phyloP scores from a whole-genome alignment of 768 basidiomycete species.

The Tylopilus felleus region DNA sequence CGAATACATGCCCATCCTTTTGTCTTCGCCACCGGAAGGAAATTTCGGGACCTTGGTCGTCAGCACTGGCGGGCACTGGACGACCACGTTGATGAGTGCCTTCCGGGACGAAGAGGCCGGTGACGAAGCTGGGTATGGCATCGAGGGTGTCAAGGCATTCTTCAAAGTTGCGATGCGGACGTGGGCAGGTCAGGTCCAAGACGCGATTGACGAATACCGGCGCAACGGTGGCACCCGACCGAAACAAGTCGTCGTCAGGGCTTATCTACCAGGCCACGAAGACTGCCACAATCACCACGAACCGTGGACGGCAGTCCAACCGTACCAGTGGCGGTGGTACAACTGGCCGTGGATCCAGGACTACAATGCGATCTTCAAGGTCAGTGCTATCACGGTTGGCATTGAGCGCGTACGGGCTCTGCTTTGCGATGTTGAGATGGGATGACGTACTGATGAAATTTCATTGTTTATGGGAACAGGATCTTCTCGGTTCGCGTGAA shows the following conservation, averaged over 20 bases:
- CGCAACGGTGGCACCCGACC: constrained; percentile 24
- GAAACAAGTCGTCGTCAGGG: constrained; percentile 52
- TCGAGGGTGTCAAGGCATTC: constrained; percentile 52
- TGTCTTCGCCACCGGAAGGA: constrained; percentile 40
- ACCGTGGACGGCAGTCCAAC: constrained; percentile 47
- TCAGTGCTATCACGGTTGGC: constrained; percentile 22
- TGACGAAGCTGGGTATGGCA: constrained; percentile 42
- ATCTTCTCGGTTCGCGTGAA: constrained; percentile 36
- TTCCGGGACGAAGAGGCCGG: constrained; percentile 33
- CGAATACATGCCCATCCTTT: constrained; percentile 52
- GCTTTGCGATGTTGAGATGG: neutral
- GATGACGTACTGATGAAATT: constrained; percentile 3
- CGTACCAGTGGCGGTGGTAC: constrained; percentile 49
- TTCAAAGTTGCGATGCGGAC: constrained; percentile 53
- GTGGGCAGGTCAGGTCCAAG: constrained; percentile 55
- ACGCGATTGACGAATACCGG: constrained; percentile 36
- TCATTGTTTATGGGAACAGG: constrained; percentile 28
- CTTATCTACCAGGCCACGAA: constrained; percentile 66
- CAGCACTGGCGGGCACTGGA: constrained; percentile 71
- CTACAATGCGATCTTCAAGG: constrained; percentile 59
- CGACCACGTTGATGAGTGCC: constrained; percentile 49
- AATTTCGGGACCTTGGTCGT: constrained; percentile 62
- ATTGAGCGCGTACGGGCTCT: too few species aligned
- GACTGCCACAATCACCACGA: constrained; percentile 49
- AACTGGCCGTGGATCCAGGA: constrained; percentile 63